These are phyloP conservation scores for Tephrocybe rancida DNA, from an alignment of 768 basidiomycete species.

Conservation along the genomic window DNA sequence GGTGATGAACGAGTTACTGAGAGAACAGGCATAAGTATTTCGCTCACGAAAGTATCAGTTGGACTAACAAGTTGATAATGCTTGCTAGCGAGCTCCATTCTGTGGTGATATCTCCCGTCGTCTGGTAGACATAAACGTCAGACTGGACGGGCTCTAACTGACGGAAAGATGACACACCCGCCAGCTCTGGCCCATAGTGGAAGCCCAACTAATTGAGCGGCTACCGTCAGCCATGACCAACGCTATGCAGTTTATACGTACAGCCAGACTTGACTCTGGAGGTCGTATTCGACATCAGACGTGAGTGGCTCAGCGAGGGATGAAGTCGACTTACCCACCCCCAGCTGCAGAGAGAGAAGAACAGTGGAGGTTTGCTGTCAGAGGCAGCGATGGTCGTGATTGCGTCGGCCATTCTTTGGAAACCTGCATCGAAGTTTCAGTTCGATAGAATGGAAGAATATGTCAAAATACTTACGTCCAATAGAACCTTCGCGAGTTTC, in stretches of 20 bases:
- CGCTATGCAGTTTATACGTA: conserved; percentile 17
- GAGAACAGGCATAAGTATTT: background rate
- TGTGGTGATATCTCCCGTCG: conserved; percentile 52
- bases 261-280: conserved; percentile 58
- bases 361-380: conserved; percentile 48
- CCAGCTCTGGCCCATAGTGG: conserved; percentile 66
- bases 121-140: conserved; percentile 31
- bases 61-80: conserved; percentile 60
- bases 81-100: conserved; percentile 55
- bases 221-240: background rate
- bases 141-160: background rate
- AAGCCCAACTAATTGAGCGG: conserved; percentile 45
- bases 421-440: conserved; percentile 23
- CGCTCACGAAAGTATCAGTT: background rate
- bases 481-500: conserved; percentile 58
- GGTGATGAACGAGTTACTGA: conserved; percentile 67
- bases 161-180: conserved; percentile 38
- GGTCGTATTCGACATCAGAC: background rate
- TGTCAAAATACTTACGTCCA: conserved; percentile 43
- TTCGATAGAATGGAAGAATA: background rate
- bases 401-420: conserved; percentile 64
- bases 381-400: conserved; percentile 46
- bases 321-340: conserved; percentile 47
- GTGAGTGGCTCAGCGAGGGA: background rate
- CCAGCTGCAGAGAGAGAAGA: conserved; percentile 68